phyloP scores from a whole-genome alignment of 306 rosid species.

The Pachyrhizus erosus region DNA sequence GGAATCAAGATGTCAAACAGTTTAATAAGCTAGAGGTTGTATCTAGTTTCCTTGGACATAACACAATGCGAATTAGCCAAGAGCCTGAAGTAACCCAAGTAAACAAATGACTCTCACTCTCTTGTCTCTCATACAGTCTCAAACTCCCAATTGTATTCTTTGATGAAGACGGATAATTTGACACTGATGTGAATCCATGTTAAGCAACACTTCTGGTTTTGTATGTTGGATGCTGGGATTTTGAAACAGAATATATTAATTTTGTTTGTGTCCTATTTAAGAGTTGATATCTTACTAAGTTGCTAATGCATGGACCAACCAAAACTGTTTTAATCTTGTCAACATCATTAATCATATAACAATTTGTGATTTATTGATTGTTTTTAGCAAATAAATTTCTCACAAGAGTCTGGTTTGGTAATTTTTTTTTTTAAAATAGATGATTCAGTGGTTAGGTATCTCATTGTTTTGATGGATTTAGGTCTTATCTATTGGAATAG shows the following conservation, averaged over 20 bases:
- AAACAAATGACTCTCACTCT: not conserved
- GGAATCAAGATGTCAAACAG: too few relatives aligned
- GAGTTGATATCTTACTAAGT: conserved; percentile 3
- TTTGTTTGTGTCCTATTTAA: not conserved
- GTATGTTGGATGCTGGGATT: conserved; percentile 3
- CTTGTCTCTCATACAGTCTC: not conserved
- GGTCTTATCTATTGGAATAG: conserved; percentile 15
- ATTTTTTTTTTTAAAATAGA: conserved; percentile 6
- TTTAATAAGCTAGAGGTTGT: not conserved
- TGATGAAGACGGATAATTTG: conserved; percentile 6
- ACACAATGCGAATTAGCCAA: not conserved
- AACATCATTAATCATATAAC: conserved; percentile 13
- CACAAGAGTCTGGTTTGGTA: not conserved
- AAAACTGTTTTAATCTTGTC: conserved; percentile 1
- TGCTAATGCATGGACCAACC: not conserved
- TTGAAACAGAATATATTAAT: not conserved
- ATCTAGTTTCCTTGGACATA: conserved; percentile 18
- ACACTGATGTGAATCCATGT: conserved; percentile 30
- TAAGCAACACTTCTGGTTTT: not conserved
- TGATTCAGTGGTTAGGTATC: not conserved
- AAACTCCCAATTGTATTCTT: not conserved
- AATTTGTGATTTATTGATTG: not conserved
- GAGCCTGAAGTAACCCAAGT: not conserved
- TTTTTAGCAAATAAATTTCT: not conserved
- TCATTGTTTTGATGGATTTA: conserved; percentile 5